Conservation (phyloP, 306 rosid species). For the Crotalaria pallida region DNA sequence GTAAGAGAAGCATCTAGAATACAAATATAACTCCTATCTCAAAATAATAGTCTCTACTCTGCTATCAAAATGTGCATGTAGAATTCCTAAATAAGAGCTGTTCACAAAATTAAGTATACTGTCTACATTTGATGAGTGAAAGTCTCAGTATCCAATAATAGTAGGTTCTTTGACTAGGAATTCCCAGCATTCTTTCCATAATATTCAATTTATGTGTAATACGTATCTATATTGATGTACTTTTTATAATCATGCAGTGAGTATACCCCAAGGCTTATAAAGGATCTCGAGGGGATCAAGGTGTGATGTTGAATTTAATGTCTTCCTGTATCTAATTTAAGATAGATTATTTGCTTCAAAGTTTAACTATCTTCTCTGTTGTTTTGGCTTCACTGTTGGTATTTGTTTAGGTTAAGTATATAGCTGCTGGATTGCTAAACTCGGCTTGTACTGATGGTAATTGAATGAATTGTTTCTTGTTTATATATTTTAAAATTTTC, state of each 20-base stretch:
- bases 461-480: slow-evolving; percentile 2
- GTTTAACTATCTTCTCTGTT: not conserved
- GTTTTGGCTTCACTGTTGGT: slow-evolving; percentile 16
- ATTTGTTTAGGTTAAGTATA: slow-evolving; percentile 51
- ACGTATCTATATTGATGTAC: not conserved
- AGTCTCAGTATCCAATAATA: not conserved
- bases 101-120: not conserved
- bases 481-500: not conserved
- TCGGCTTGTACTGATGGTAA: slow-evolving; percentile 90
- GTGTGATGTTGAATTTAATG: slow-evolving; percentile 36
- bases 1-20: too few relatives aligned
- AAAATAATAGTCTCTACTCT: not conserved
- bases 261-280: slow-evolving; percentile 86
- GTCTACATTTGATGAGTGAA: not conserved
- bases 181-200: not conserved
- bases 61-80: not conserved
- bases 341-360: slow-evolving; percentile 17
- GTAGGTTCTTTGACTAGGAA: slow-evolving; percentile 5
- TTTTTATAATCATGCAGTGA: slow-evolving; percentile 52
- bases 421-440: slow-evolving; percentile 83
- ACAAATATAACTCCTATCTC: too few relatives aligned
- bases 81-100: not conserved
- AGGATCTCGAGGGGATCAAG: slow-evolving; percentile 89
- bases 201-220: not conserved
- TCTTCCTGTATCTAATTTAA: slow-evolving; percentile 16